Conservation (phyloP, 805 yeast genomes). For the Kodamaea laetipori region DNA sequence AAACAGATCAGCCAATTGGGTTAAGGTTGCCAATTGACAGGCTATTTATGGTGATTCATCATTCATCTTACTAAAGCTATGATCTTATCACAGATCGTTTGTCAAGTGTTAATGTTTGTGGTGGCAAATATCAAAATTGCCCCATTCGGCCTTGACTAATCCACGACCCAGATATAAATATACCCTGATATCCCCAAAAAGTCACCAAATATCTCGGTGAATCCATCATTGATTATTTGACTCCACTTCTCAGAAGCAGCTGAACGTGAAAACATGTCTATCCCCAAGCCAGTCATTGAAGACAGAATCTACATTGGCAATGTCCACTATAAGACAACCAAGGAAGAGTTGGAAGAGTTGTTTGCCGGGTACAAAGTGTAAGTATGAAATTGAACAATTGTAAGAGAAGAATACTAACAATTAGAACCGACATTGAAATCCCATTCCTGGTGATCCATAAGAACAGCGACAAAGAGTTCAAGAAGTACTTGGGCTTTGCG, state of each 20-base stretch:
- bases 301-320: constrained; percentile 49
- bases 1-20: too few species aligned
- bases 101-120: constrained; percentile 1
- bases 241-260: constrained; percentile 5
- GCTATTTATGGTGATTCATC: too few species aligned
- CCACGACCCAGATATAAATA: constrained; percentile 3
- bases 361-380: constrained; percentile 50
- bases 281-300: constrained; percentile 36
- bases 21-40: too few species aligned
- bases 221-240: constrained; percentile 7
- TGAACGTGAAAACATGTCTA: constrained; percentile 17
- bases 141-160: background rate
- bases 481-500: constrained; percentile 58
- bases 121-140: constrained; percentile 2
- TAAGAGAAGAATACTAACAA: constrained; percentile 17
- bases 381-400: constrained; percentile 16
- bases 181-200: background rate
- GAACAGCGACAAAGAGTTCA: constrained; percentile 37
- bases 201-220: background rate
- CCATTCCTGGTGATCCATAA: constrained; percentile 47
- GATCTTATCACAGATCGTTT: background rate
- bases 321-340: constrained; percentile 44
- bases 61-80: too few species aligned
- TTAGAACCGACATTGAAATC: constrained; percentile 47
- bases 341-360: constrained; percentile 47